Evolutionary conservation across 2,329 filamentous ascomycete genomes (phyloP).

Genomic region (Stachybotrys chlorohalonatus): DNA sequence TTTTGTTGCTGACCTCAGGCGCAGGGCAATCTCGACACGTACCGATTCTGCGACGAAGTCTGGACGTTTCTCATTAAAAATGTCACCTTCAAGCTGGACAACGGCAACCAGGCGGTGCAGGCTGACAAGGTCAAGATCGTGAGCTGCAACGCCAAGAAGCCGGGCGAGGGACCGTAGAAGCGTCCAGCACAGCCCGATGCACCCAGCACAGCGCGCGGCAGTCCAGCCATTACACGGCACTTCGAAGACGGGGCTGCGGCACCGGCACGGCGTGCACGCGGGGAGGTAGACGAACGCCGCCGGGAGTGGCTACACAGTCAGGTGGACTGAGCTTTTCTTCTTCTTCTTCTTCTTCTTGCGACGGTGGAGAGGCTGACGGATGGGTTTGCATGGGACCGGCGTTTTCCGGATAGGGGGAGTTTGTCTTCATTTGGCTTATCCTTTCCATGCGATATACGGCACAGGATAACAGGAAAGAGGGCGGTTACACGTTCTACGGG

Average conservation of each 20-base stretch:
- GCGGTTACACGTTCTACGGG: not conserved
- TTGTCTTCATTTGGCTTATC: not conserved
- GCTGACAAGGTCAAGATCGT: slow-evolving; percentile 98
- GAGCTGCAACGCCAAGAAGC: slow-evolving; percentile 83
- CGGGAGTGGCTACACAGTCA: not conserved
- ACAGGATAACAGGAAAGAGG: not conserved
- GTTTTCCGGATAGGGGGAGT: not conserved
- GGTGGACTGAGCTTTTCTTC: not conserved
- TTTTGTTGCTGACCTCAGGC: not conserved
- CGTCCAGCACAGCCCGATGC: not conserved
- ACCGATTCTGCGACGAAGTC: slow-evolving; percentile 98
- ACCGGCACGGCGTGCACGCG: not conserved
- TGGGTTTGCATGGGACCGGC: not conserved
- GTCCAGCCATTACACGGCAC: no score
- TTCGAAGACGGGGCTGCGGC: no score
- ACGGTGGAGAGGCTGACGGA: not conserved
- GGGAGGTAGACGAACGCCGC: not conserved
- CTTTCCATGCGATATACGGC: not conserved
- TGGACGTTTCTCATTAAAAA: slow-evolving; percentile 99
- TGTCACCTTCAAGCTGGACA: slow-evolving; percentile 97
- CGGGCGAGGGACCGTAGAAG: slow-evolving; percentile 26
- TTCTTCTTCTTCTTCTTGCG: slow-evolving; percentile 2
- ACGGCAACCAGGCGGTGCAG: slow-evolving; percentile 57
- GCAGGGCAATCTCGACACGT: slow-evolving; percentile 92
- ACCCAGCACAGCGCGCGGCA: not conserved